Evolutionary conservation across 768 basidiomycete genomes (phyloP).

Genomic region (Boletus sp.): DNA sequence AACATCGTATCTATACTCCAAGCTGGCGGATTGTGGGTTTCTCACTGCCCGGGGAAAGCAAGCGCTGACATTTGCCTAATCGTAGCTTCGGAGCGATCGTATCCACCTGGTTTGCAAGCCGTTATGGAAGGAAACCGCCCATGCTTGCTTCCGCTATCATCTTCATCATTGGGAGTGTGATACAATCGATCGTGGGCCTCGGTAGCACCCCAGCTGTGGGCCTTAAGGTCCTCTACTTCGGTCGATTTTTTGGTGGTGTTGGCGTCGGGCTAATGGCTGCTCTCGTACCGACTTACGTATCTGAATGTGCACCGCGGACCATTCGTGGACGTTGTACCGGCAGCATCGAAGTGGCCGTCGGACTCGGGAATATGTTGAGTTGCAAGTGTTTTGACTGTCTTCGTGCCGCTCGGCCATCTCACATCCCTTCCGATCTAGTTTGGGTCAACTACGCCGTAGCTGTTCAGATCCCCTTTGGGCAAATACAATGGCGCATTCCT

Average conservation of each 20-base stretch:
- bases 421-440: slow-evolving; percentile 18
- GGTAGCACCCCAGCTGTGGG: slow-evolving; percentile 26
- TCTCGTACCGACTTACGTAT: slow-evolving; percentile 37
- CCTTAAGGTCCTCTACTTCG: slow-evolving; percentile 32
- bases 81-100: slow-evolving; percentile 25
- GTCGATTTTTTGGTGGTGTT: slow-evolving; percentile 48
- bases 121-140: slow-evolving; percentile 37
- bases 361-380: slow-evolving; percentile 35
- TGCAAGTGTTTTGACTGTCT: slow-evolving; percentile 23
- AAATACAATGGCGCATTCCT: slow-evolving; percentile 39
- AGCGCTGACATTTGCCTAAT: not conserved
- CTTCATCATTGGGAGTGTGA: slow-evolving; percentile 34
- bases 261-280: slow-evolving; percentile 42
- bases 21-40: slow-evolving; percentile 35
- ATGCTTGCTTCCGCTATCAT: slow-evolving; percentile 32
- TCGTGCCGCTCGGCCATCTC: not conserved
- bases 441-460: slow-evolving; percentile 38
- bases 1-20: slow-evolving; percentile 40
- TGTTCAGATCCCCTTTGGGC: slow-evolving; percentile 23
- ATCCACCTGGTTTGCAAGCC: slow-evolving; percentile 29
- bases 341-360: slow-evolving; percentile 32
- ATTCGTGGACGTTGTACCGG: slow-evolving; percentile 40
- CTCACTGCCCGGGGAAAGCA: not conserved
- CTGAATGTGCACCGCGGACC: slow-evolving; percentile 37
- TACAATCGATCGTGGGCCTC: slow-evolving; percentile 36